Percentiles rank a stretch among this genome's conserved stretches.
Evolutionary conservation across 2,329 filamentous ascomycete genomes (phyloP).

Genomic region (Fusarium sp.): DNA sequence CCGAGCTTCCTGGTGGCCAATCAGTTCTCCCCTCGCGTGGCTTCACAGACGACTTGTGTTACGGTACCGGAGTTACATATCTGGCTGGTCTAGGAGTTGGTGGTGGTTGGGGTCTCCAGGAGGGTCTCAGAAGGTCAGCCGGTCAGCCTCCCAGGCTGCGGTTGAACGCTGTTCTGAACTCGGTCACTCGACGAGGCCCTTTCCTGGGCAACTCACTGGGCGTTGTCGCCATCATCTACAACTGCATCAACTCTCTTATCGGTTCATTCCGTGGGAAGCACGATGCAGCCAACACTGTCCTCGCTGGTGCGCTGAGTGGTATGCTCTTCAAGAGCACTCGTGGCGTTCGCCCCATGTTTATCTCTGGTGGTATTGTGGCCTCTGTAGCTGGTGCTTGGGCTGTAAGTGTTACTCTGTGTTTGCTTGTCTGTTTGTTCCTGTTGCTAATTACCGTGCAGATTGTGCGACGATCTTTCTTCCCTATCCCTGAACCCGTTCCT

Average conservation of each 20-base stretch:
- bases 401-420: slow-evolving; percentile 65
- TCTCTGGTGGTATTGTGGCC: slow-evolving; percentile 90
- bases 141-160: slow-evolving; percentile 86
- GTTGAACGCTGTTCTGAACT: slow-evolving; percentile 93
- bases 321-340: slow-evolving; percentile 97
- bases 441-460: slow-evolving; percentile 42
- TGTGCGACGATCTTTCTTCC: slow-evolving; percentile 55
- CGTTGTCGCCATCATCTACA: slow-evolving; percentile 96
- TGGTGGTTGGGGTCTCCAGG: slow-evolving; percentile 90
- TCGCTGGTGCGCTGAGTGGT: slow-evolving; percentile 86
- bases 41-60: slow-evolving; percentile 98
- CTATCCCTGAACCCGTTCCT: slow-evolving; percentile 48
- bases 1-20: slow-evolving; percentile 83
- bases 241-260: slow-evolving; percentile 86
- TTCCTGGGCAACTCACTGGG: slow-evolving; percentile 97
- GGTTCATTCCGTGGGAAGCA: slow-evolving; percentile 84
- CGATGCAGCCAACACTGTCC: slow-evolving; percentile 87
- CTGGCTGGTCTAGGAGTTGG: slow-evolving; percentile 85
- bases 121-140: slow-evolving; percentile 83
- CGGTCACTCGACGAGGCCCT: slow-evolving; percentile 89
- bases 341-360: slow-evolving; percentile 90
- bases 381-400: slow-evolving; percentile 88
- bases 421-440: not conserved
- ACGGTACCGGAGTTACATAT: slow-evolving; percentile 95
- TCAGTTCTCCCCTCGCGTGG: slow-evolving; percentile 93